These are phyloP conservation scores for Boletus sp. DNA, from an alignment of 768 basidiomycete genomes.

Conservation along the genomic window DNA sequence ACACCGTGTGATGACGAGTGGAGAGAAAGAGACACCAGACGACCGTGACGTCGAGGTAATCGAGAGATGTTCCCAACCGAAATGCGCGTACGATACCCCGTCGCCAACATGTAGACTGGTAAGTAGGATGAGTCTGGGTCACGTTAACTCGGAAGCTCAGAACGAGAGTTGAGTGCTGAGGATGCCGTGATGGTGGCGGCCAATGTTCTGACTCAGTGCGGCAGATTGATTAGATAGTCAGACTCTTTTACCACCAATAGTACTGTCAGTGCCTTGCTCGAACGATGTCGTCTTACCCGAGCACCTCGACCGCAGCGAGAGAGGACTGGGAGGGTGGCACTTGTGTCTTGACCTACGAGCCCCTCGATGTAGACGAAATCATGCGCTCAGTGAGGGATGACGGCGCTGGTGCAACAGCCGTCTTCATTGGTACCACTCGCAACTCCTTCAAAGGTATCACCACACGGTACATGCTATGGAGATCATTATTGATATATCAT, in stretches of 20 bases:
- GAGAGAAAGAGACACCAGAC: constrained; percentile 1
- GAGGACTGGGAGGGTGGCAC: constrained; percentile 21
- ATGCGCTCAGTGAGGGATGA: constrained; percentile 62
- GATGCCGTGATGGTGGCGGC: background rate
- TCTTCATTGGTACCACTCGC: constrained; percentile 85
- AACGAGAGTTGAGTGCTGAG: background rate
- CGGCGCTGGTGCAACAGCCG: constrained; percentile 66
- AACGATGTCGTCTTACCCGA: constrained; percentile 22
- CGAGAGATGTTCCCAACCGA: constrained; percentile 3
- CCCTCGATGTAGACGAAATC: constrained; percentile 57
- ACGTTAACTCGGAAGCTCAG: background rate
- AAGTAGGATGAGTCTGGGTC: background rate
- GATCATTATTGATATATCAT: constrained; percentile 7
- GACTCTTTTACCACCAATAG: too few relatives aligned
- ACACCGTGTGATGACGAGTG: constrained; percentile 7
- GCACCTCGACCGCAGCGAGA: constrained; percentile 26
- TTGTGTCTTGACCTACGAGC: constrained; percentile 57
- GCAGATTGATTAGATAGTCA: too few relatives aligned
- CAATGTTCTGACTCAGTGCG: too few relatives aligned
- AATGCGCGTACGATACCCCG: constrained; percentile 2
- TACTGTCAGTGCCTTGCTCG: background rate
- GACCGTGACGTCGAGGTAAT: constrained; percentile 1
- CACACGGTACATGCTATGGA: background rate
- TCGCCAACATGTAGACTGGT: constrained; percentile 16
- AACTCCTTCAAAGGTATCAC: constrained; percentile 75